Base-by-base conservation (phyloP, 768 basidiomycete genomes). In the Pisolithus microcarpus region DNA sequence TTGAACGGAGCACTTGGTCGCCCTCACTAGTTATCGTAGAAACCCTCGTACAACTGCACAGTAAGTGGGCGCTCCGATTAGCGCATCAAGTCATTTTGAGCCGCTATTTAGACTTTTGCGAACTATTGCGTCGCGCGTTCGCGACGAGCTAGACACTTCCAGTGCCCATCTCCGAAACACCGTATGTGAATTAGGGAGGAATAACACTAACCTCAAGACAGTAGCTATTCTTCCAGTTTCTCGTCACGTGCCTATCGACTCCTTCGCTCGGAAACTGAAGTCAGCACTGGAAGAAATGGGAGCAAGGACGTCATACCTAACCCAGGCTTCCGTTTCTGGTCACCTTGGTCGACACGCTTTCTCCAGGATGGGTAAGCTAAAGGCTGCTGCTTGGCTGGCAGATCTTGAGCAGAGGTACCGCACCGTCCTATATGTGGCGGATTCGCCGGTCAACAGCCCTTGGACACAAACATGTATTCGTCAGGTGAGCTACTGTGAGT, bases 401-500 rank as follows among this genome's bases (percentile, higher is more conserved):
- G 94, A 98, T 66, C 86, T 87, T 64, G 93, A 97, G 65, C 91
- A 97, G 70, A 80, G 89, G 61, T 96, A 87, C 62, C 79, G 91
- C 26, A 96, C 84, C 3, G 94, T 98, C 0, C 77, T 99, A 15
- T 98, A 98, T 63, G 91, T 99, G 30, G 95, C 90, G 7, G 94
- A 99, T 68, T 92, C 95, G 0, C 84, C 94, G 0, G 92, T 95
- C 34, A 89, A 82, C 51, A 94, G 91, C 52, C 87, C 91, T 18
- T 99, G 96, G 96, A 98, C 95, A 28, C 88, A 97, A 68, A 98
- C 93, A 1, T 98, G 94, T 65, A 94, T 99, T 55, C 81, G 92
- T 23, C 95, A 97, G 76, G 89, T 87, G 51, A 43, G 76, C n/a
- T 44, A 24, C 40, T 43, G 45, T 21, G 26, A 43, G 38, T 53